A percentile compares a stretch with the other conserved stretches of the same genome.
phyloP scores from a whole-genome alignment of 2,329 filamentous ascomycete species.

The Plenodomus lindquistii region DNA sequence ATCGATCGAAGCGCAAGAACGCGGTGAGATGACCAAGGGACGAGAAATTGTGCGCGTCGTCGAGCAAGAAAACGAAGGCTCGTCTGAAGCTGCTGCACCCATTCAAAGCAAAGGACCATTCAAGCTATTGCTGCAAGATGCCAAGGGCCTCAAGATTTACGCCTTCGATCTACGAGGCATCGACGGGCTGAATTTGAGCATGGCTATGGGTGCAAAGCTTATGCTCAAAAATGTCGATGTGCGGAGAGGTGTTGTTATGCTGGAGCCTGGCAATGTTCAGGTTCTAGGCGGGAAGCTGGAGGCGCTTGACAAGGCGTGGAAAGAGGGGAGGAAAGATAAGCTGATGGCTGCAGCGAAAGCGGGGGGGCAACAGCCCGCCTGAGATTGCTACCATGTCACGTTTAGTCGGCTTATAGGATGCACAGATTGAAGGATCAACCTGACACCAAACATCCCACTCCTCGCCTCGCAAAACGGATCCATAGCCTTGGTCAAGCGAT shows the following conservation, averaged over 20 bases:
- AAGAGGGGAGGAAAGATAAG: conserved; percentile 68
- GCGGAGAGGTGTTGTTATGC: conserved; percentile 75
- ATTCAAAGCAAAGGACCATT: conserved; percentile 64
- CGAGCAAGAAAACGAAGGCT: conserved; percentile 52
- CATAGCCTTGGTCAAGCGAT: no score
- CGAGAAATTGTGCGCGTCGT: conserved; percentile 79
- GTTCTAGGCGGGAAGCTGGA: conserved; percentile 89
- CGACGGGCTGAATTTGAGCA: conserved; percentile 66
- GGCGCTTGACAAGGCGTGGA: conserved; percentile 76
- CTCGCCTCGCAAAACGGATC: no score
- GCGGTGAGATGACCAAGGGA: conserved; percentile 75
- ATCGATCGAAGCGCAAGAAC: conserved; percentile 71
- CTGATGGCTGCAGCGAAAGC: conserved; percentile 62
- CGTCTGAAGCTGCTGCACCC: conserved; percentile 26
- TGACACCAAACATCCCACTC: no score
- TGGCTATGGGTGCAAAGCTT: conserved; percentile 80
- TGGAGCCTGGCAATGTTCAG: conserved; percentile 70
- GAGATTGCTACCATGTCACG: not conserved
- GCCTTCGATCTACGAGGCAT: conserved; percentile 73
- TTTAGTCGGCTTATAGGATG: no score
- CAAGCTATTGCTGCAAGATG: conserved; percentile 82
- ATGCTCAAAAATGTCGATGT: conserved; percentile 70
- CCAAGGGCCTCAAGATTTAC: conserved; percentile 65
- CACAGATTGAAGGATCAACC: no score
- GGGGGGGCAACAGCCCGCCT: not conserved